A percentile compares a stretch with the other conserved stretches of the same genome.
Evolutionary conservation across 2,329 filamentous ascomycete species (phyloP).

Genomic region (Drechslerella dactyloides): DNA sequence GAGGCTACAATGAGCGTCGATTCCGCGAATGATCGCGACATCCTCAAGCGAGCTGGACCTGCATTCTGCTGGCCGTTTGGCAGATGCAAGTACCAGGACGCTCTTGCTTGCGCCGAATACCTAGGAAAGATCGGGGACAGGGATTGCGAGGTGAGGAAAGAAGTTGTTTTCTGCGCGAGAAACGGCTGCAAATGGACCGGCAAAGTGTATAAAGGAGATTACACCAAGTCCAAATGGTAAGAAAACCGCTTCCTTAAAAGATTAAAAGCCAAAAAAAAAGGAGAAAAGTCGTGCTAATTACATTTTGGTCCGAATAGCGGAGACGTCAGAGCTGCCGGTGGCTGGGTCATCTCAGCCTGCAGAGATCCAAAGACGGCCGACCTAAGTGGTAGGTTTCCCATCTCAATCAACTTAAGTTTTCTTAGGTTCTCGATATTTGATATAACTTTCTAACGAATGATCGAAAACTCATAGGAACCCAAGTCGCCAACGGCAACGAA

Average conservation of each 20-base stretch:
- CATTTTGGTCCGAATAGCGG: background rate
- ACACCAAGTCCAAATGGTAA: background rate
- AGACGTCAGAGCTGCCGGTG: background rate
- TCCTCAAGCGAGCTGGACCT: conserved; percentile 4
- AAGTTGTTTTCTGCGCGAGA: background rate
- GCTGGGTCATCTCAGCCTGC: background rate
- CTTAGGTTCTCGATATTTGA: background rate
- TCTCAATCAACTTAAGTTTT: background rate
- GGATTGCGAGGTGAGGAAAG: background rate
- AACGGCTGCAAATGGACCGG: background rate
- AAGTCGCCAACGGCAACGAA: background rate
- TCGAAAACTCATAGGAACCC: background rate
- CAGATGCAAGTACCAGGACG: background rate
- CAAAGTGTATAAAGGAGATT: background rate
- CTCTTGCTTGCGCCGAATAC: conserved; percentile 1
- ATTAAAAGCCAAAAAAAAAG: conserved; percentile 2
- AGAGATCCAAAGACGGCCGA: background rate
- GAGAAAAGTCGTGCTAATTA: background rate
- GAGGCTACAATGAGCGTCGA: background rate
- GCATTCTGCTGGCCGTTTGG: background rate
- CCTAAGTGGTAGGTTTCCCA: background rate
- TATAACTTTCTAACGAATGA: conserved; percentile 4
- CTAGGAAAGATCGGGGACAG: background rate
- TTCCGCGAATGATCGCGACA: background rate
- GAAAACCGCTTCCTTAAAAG: background rate